Evolutionary conservation across 257 asterid species (phyloP).

Genomic region (Salvia rosmarinus): DNA sequence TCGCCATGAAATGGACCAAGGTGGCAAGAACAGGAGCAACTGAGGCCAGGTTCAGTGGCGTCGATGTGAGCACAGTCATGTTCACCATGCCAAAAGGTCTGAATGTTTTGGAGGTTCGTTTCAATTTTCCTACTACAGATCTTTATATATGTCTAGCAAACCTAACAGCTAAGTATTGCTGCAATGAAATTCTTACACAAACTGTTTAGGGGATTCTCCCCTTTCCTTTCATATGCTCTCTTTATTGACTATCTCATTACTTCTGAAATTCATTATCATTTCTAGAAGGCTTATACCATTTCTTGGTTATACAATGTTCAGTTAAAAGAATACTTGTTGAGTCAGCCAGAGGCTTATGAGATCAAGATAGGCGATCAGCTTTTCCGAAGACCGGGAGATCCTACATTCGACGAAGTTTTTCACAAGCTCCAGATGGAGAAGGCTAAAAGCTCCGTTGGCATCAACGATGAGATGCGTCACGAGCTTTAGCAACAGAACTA

Average conservation of each 20-base stretch:
- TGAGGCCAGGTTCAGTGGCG: conserved; percentile 68
- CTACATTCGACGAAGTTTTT: conserved; percentile 75
- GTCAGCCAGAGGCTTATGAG: conserved; percentile 88
- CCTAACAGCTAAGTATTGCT: conserved; percentile 16
- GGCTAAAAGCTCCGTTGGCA: conserved; percentile 27
- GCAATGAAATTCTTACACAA: background rate
- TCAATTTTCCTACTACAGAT: conserved; percentile 8
- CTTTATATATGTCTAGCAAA: background rate
- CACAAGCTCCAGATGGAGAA: conserved; percentile 50
- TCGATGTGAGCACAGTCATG: conserved; percentile 84
- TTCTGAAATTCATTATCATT: background rate
- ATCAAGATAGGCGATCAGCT: conserved; percentile 82
- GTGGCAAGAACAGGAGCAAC: conserved; percentile 81
- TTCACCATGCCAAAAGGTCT: conserved; percentile 88
- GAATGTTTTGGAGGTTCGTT: conserved; percentile 75
- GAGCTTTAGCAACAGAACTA: conserved; percentile 48
- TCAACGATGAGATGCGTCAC: conserved; percentile 45
- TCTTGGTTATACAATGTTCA: conserved; percentile 35
- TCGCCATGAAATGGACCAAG: conserved; percentile 78
- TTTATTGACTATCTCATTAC: background rate
- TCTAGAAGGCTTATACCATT: too few species aligned
- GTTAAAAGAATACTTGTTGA: conserved; percentile 76
- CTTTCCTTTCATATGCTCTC: too few species aligned
- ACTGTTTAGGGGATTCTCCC: too few species aligned
- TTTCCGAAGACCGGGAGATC: conserved; percentile 79